phyloP scores from a whole-genome alignment of 2,329 filamentous ascomycete species.

The Massarina eburnea region DNA sequence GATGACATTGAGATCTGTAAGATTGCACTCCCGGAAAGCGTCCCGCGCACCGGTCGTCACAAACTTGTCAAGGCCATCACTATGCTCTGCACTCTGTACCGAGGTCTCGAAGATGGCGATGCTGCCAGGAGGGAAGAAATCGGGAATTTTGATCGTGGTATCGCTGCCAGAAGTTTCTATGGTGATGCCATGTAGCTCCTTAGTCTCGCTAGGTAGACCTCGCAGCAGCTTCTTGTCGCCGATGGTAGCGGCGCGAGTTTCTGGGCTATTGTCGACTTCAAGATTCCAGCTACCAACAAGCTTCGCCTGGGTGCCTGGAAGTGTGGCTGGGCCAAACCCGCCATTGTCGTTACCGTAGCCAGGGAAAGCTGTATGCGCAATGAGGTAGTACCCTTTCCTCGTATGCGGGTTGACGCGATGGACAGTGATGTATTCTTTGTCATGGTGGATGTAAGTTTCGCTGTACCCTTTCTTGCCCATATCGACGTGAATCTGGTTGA shows the following conservation, averaged over 20 bases:
- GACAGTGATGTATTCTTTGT: conserved; percentile 93
- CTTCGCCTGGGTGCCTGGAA: conserved; percentile 81
- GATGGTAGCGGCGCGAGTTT: conserved; percentile 65
- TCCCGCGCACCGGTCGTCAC: conserved; percentile 78
- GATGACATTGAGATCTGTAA: conserved; percentile 87
- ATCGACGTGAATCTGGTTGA: conserved; percentile 91
- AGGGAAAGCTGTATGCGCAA: conserved; percentile 94
- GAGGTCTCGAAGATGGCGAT: conserved; percentile 96
- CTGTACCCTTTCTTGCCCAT: conserved; percentile 96
- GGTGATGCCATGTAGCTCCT: conserved; percentile 71
- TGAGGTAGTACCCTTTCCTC: conserved; percentile 90
- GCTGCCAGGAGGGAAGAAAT: conserved; percentile 87
- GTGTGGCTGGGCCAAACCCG: conserved; percentile 73
- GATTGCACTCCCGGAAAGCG: conserved; percentile 72
- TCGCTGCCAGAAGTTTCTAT: conserved; percentile 73
- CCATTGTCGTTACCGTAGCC: conserved; percentile 85
- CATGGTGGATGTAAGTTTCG: conserved; percentile 95
- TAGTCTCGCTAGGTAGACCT: conserved; percentile 81
- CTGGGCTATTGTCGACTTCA: conserved; percentile 77
- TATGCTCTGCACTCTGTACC: conserved; percentile 85
- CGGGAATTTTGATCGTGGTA: conserved; percentile 77
- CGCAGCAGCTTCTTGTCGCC: conserved; percentile 72
- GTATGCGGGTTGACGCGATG: conserved; percentile 92
- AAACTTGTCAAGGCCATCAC: conserved; percentile 79
- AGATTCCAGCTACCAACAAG: conserved; percentile 90